phyloP scores from a whole-genome alignment of 2,329 filamentous ascomycete genomes.

The Alternaria conjuncta region DNA sequence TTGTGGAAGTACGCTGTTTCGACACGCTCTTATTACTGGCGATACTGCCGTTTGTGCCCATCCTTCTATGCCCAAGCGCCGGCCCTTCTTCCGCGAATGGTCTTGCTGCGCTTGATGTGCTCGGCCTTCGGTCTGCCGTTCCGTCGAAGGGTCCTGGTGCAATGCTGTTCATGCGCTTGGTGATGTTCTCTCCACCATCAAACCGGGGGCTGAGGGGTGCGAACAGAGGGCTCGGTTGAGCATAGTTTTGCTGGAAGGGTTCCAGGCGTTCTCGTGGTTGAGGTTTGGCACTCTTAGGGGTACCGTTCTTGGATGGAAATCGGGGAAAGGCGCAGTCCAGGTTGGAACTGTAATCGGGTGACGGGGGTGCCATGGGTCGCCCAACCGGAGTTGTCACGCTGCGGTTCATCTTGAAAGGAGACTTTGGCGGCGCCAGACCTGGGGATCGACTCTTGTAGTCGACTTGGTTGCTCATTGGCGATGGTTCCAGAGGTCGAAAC shows the following conservation, averaged over 20 bases:
- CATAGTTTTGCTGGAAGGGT: slow-evolving; percentile 39
- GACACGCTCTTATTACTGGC: slow-evolving; percentile 35
- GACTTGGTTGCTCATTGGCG: slow-evolving; percentile 38
- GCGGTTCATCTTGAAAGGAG: slow-evolving; percentile 41
- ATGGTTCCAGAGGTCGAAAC: slow-evolving; percentile 36
- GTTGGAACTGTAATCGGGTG: slow-evolving; percentile 40
- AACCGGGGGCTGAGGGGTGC: slow-evolving; percentile 58
- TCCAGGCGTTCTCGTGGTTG: slow-evolving; percentile 32
- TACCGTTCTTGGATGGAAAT: slow-evolving; percentile 54
- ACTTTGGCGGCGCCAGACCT: slow-evolving; percentile 28
- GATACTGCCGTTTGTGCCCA: slow-evolving; percentile 43
- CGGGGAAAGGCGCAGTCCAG: slow-evolving; percentile 62
- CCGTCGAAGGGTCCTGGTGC: slow-evolving; percentile 70
- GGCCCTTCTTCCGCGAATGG: slow-evolving; percentile 27
- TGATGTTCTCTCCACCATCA: slow-evolving; percentile 53
- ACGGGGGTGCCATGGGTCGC: slow-evolving; percentile 42
- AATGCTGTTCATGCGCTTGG: slow-evolving; percentile 70
- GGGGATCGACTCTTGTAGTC: slow-evolving; percentile 34
- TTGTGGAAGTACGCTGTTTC: slow-evolving; percentile 35
- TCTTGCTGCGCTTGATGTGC: slow-evolving; percentile 44
- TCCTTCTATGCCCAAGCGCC: slow-evolving; percentile 44
- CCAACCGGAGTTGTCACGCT: slow-evolving; percentile 45
- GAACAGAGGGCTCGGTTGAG: slow-evolving; percentile 47
- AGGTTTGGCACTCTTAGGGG: slow-evolving; percentile 29
- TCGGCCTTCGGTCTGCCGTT: slow-evolving; percentile 39